Evolutionary conservation across 2,329 filamentous ascomycete species (phyloP).

Genomic region (Claviceps spartinae): DNA sequence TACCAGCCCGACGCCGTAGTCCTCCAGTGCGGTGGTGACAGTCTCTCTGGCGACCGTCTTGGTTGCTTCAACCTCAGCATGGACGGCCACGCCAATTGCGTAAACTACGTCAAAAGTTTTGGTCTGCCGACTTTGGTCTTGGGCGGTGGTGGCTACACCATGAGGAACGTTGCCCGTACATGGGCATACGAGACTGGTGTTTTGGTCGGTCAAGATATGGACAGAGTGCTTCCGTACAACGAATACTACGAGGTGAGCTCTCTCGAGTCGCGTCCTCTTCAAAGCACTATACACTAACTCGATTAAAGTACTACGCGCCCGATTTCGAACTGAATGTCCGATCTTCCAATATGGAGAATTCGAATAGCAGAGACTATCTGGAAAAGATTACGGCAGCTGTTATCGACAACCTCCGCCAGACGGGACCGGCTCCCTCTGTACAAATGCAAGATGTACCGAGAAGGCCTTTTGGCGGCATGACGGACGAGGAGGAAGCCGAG

Average conservation of each 20-base stretch:
- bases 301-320: slow-evolving; percentile 69
- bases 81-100: slow-evolving; percentile 86
- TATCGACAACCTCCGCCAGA: slow-evolving; percentile 75
- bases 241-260: slow-evolving; percentile 70
- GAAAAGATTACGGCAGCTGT: slow-evolving; percentile 71
- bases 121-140: slow-evolving; percentile 79
- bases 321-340: slow-evolving; percentile 86
- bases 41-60: slow-evolving; percentile 81
- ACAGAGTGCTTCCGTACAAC: slow-evolving; percentile 77
- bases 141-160: slow-evolving; percentile 92
- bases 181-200: slow-evolving; percentile 96
- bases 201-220: slow-evolving; percentile 71
- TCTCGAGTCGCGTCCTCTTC: neutral
- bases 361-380: slow-evolving; percentile 71
- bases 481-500: slow-evolving; percentile 53
- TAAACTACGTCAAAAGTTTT: slow-evolving; percentile 80
- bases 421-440: slow-evolving; percentile 76
- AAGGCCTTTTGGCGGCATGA: slow-evolving; percentile 46
- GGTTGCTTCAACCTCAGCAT: slow-evolving; percentile 98
- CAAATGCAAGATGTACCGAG: slow-evolving; percentile 71
- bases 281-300: slow-evolving; percentile 10
- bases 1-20: slow-evolving; percentile 89
- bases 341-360: slow-evolving; percentile 80
- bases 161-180: slow-evolving; percentile 88
- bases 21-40: slow-evolving; percentile 91